phyloP scores from a whole-genome alignment of 306 rosid species.

The Corylus avellana region DNA sequence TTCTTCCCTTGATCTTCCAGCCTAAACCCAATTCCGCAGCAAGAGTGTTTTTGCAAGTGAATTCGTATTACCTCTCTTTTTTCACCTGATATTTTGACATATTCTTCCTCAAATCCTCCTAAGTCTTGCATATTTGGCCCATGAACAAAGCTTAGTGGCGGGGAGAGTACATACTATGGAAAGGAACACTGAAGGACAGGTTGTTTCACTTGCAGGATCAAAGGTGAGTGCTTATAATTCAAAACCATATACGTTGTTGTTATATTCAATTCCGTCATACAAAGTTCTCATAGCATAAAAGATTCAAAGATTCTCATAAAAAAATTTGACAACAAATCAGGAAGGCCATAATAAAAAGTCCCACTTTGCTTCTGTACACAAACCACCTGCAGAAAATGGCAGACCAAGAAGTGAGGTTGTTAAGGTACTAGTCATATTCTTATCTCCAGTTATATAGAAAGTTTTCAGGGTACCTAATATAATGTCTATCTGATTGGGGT shows the following conservation, averaged over 20 bases:
- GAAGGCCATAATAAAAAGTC: conserved; percentile 51
- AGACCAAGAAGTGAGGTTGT: conserved; percentile 82
- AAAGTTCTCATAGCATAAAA: not conserved
- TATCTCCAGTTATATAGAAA: not conserved
- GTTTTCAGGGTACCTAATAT: conserved; percentile 2
- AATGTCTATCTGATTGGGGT: not conserved
- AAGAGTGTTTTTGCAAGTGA: not conserved
- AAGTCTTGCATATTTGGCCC: conserved; percentile 9
- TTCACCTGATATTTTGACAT: conserved; percentile 2
- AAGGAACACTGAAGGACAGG: conserved; percentile 56
- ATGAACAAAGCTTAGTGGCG: conserved; percentile 28
- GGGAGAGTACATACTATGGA: conserved; percentile 46
- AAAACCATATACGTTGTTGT: conserved; percentile 2
- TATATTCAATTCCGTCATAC: not conserved
- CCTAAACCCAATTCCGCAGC: conserved; percentile 9
- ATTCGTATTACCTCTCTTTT: conserved; percentile 6
- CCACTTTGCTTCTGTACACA: conserved; percentile 43
- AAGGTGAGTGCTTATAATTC: conserved; percentile 46
- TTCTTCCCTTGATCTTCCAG: conserved; percentile 16
- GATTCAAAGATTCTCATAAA: conserved; percentile 15
- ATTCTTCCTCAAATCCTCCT: conserved; percentile 14
- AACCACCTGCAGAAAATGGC: conserved; percentile 49
- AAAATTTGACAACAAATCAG: conserved; percentile 32
- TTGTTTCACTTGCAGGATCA: conserved; percentile 31
- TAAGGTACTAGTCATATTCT: conserved; percentile 50